Percentiles rank a stretch among this genome's conserved stretches.
Evolutionary conservation across 345 rosid genomes (phyloP).

Genomic region (Camelina sativa): DNA sequence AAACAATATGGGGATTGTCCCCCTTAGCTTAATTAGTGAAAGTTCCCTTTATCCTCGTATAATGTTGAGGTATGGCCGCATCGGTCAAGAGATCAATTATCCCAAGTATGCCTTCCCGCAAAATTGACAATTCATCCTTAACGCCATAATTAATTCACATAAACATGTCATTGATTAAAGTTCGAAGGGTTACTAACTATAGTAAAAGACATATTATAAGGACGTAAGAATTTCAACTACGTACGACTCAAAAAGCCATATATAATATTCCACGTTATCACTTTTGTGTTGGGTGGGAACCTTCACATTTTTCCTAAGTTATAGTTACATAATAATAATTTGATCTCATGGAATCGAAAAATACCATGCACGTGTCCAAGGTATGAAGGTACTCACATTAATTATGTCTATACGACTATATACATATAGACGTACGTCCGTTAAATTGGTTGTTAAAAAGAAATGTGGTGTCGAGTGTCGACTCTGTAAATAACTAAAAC

Average conservation of each 20-base stretch:
- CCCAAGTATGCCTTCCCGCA: neutral
- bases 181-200: constrained; percentile 27
- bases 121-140: constrained; percentile 33
- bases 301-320: constrained; percentile 25
- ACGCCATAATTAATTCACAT: constrained; percentile 19
- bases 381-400: neutral
- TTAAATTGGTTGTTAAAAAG: neutral
- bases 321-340: neutral
- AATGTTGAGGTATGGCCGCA: constrained; percentile 24
- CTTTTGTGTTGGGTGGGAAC: constrained; percentile 30
- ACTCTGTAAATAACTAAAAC: no score
- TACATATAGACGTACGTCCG: neutral
- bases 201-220: constrained; percentile 32
- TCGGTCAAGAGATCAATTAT: constrained; percentile 34
- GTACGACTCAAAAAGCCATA: constrained; percentile 18
- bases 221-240: constrained; percentile 12
- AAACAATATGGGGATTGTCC: constrained; percentile 21
- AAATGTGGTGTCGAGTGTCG: neutral
- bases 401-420: neutral
- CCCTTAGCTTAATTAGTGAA: constrained; percentile 19
- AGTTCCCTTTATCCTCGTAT: neutral
- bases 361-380: constrained; percentile 17
- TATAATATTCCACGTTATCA: constrained; percentile 11
- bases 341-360: neutral
- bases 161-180: constrained; percentile 21